Percentiles rank a stretch among this genome's conserved stretches.
phyloP scores from a whole-genome alignment of 2,329 filamentous ascomycete species.

The Cytospora leucostoma region DNA sequence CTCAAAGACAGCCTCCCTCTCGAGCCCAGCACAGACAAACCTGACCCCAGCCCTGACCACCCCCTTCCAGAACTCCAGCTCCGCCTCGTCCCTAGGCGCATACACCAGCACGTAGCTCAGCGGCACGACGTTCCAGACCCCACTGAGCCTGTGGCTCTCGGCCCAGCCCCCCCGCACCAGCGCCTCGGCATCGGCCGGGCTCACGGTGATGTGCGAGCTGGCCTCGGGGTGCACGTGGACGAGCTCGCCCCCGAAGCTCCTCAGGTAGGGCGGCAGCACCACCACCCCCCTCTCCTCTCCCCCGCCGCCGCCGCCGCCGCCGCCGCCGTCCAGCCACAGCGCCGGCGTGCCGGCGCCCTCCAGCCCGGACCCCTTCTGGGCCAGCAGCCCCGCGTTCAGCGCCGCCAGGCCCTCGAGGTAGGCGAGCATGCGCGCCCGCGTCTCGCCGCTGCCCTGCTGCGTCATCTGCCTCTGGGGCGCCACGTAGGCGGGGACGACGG shows the following conservation, averaged over 20 bases:
- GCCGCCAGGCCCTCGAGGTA: conserved; percentile 32
- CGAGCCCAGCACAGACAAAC: conserved; percentile 22
- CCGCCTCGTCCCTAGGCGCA: conserved; percentile 41
- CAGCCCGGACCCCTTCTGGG: conserved; percentile 34
- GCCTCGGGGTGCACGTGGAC: conserved; percentile 44
- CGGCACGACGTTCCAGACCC: conserved; percentile 34
- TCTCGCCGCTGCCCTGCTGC: conserved; percentile 28
- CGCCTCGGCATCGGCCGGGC: conserved; percentile 40
- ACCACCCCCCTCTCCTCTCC: no score
- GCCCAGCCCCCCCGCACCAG: conserved; percentile 43
- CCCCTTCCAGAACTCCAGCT: conserved; percentile 38
- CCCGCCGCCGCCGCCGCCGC: conserved; percentile 2
- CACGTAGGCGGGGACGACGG: conserved; percentile 39
- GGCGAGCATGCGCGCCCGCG: conserved; percentile 31
- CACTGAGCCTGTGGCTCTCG: conserved; percentile 42
- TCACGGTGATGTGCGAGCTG: conserved; percentile 42
- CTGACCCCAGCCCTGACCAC: conserved; percentile 30
- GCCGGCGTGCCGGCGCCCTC: conserved; percentile 38
- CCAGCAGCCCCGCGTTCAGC: conserved; percentile 36
- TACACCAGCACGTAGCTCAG: conserved; percentile 45
- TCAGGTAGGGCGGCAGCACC: conserved; percentile 27
- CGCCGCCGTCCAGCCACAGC: conserved; percentile 32
- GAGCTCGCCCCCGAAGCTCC: conserved; percentile 36
- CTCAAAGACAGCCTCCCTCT: conserved; percentile 13
- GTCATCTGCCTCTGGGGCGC: conserved; percentile 44